Evolutionary conservation across 1,284 basidiomycete genomes (phyloP), one percentile per base, ranked within the genome.

Genomic region (Cryptococcus sp.): DNA sequence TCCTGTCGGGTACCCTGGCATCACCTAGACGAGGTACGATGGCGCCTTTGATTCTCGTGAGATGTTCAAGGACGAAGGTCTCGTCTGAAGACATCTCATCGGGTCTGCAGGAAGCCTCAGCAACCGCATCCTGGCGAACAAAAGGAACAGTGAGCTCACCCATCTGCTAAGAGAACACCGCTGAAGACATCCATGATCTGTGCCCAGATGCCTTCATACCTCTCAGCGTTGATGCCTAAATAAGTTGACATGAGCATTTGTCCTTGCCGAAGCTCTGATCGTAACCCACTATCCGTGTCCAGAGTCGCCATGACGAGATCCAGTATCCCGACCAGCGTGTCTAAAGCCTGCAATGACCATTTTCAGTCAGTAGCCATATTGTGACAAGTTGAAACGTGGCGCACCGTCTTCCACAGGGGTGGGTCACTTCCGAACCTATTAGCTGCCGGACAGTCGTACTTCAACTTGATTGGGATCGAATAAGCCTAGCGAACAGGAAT

Each of bases 351-450:
- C 41, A 42, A 42, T 42, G 3, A 17, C 41, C 41, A 19, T 17
- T 19, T 16, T 19, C 16, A 7, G 41, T 42, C 7, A 42, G 19
- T 42, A 42, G 16, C 16, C 41, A 42, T 19, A 42, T 17, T 19
- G 16, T 19, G 19, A 17, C 16, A 16, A 3, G 16, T 19, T 19
- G 16, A n/a, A 25, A 6, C 17, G 20, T 19, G 4, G 11, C 89
- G 88, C 3, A 91, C 92, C 0, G 90, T 93, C 78, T 92, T 93
- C 93, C 93, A 96, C 8, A 96, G 78, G 0, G 92, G 91, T n/a
- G 76, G 78, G 71, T 92, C 92, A 54, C 89, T 86, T 1, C 90
- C 90, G 69, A 86, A 90, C 72, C 88, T 92, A 46, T 88, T 92
- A 0, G 93, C 83, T 0, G 88, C 80, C 0, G 94, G 93, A 72